Conservation (phyloP, 1,284 basidiomycete species). For the Ustilago loliicola region DNA sequence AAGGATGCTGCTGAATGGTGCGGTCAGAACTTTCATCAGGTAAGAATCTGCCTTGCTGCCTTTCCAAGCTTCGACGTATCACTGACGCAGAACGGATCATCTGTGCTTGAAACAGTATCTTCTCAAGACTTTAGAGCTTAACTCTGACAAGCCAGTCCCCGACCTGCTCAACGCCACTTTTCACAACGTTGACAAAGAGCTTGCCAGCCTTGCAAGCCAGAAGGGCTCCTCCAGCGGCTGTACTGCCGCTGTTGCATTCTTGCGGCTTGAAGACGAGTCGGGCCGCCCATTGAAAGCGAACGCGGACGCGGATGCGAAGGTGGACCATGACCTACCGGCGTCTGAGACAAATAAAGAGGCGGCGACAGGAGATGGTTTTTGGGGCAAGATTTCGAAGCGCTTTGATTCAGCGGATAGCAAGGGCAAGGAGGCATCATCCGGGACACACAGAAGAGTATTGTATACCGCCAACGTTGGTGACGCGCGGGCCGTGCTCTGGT, state of each 20-base stretch:
- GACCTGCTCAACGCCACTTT: constrained; percentile 94
- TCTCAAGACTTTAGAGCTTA: constrained; percentile 71
- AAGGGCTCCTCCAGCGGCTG: constrained; percentile 96
- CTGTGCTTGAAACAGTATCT: constrained; percentile 63
- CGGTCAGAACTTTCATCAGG: constrained; percentile 93
- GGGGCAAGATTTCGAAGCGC: constrained; percentile 38
- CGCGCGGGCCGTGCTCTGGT: constrained; percentile 86
- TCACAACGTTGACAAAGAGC: constrained; percentile 85
- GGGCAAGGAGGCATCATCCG: constrained; percentile 6
- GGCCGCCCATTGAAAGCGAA: constrained; percentile 62
- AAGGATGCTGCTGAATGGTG: constrained; percentile 99
- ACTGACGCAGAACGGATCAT: not conserved
- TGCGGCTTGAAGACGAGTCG: constrained; percentile 86
- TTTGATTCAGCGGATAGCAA: constrained; percentile 39
- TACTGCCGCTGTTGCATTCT: constrained; percentile 95
- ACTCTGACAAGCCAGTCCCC: constrained; percentile 78
- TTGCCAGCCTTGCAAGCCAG: constrained; percentile 85
- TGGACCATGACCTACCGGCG: not conserved
- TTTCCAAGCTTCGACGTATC: not conserved
- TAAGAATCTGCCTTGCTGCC: constrained; percentile 70
- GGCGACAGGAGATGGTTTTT: constrained; percentile 25
- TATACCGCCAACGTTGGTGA: constrained; percentile 98
- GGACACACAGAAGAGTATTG: constrained; percentile 79
- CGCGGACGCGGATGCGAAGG: not conserved
- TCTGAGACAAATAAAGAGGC: constrained; percentile 6